These are phyloP conservation scores for Talaromyces islandicus DNA, from an alignment of 2,329 filamentous ascomycete genomes.

Conservation along the genomic window DNA sequence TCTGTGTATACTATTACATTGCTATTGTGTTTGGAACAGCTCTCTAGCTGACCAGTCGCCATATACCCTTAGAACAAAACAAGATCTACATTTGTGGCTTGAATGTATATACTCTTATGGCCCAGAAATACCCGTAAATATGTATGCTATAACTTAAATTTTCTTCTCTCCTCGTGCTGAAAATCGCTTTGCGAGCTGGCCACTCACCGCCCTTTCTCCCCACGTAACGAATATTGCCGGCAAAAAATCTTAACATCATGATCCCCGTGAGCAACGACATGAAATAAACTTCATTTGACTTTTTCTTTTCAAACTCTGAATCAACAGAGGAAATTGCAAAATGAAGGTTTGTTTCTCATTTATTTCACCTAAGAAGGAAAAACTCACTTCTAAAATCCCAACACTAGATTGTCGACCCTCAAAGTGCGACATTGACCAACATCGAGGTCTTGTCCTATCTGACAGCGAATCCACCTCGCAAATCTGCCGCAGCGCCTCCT, in stretches of 20 bases:
- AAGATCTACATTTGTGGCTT: neutral
- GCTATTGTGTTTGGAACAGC: neutral
- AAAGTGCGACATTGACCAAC: slow-evolving; percentile 28
- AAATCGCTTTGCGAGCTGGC: neutral
- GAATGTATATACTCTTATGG: neutral
- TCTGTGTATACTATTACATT: neutral
- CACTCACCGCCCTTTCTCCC: neutral
- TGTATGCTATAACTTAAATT: neutral
- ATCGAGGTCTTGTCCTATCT: slow-evolving; percentile 36
- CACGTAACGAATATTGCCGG: neutral
- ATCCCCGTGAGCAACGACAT: neutral
- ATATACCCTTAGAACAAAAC: neutral
- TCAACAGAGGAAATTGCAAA: neutral
- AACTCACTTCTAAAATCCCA: neutral
- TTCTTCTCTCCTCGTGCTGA: neutral
- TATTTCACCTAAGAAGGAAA: neutral
- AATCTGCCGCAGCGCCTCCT: slow-evolving; percentile 32
- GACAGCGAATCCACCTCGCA: slow-evolving; percentile 33
- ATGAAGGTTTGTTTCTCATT: neutral
- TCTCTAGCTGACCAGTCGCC: neutral
- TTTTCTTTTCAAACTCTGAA: neutral
- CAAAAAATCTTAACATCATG: neutral
- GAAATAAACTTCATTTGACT: neutral
- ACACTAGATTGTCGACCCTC: slow-evolving; percentile 12
- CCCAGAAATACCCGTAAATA: neutral